phyloP scores from a whole-genome alignment of 2,329 filamentous ascomycete species.

The Fusarium sp. region DNA sequence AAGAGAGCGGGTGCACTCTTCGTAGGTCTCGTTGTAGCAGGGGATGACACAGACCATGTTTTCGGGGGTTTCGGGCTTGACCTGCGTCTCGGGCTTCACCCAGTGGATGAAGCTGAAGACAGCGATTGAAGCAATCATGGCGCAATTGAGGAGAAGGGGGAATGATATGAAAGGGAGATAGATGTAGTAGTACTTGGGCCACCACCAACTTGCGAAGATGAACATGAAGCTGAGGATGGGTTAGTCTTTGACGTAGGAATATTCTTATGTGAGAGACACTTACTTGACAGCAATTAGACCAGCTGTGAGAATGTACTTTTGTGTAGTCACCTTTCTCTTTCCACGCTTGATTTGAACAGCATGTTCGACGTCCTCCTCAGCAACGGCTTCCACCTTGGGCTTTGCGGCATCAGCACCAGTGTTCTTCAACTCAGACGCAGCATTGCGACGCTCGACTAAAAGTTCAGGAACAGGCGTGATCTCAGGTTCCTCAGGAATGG shows the following conservation, averaged over 20 bases:
- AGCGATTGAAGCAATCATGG: background rate
- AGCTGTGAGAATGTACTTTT: background rate
- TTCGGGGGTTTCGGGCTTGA: background rate
- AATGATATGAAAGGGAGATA: background rate
- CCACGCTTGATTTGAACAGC: background rate
- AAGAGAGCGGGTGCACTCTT: background rate
- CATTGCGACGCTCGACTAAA: accelerated
- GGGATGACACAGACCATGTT: background rate
- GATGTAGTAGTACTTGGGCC: background rate
- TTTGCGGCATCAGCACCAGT: background rate
- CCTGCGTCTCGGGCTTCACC: background rate
- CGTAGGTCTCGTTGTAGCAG: background rate
- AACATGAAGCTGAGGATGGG: background rate
- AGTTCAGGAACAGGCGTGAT: background rate
- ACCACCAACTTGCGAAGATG: background rate
- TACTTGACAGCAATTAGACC: background rate
- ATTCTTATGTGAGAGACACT: background rate
- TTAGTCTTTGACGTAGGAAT: no score
- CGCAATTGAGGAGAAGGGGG: background rate
- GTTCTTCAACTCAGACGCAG: background rate
- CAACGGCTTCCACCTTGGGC: background rate
- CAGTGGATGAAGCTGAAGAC: background rate
- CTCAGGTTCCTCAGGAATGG: background rate
- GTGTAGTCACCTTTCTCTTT: background rate
- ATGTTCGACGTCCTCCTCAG: background rate